phyloP scores from a whole-genome alignment of 2,329 filamentous ascomycete species.

The Trichoderma sp. region DNA sequence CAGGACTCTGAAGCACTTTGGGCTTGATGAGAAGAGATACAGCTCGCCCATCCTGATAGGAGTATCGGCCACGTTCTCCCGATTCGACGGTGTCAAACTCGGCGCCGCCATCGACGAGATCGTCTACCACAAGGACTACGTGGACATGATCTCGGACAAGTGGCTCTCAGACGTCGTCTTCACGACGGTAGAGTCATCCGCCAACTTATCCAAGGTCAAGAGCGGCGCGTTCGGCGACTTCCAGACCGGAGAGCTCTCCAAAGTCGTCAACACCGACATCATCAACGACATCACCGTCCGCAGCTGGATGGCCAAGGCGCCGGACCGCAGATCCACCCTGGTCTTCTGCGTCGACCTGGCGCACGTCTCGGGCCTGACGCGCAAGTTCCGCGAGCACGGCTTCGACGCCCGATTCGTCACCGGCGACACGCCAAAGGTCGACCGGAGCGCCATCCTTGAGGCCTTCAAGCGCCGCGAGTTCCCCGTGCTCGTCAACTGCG shows the following conservation, averaged over 20 bases:
- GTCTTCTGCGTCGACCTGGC: slow-evolving; percentile 91
- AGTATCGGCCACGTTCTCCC: slow-evolving; percentile 75
- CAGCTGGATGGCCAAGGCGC: slow-evolving; percentile 77
- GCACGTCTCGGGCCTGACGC: slow-evolving; percentile 73
- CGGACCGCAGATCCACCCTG: slow-evolving; percentile 74
- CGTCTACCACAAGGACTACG: slow-evolving; percentile 80
- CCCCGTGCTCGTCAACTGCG: slow-evolving; percentile 88
- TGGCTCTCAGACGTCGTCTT: slow-evolving; percentile 93
- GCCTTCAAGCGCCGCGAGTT: slow-evolving; percentile 74
- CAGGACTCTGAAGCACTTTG: slow-evolving; percentile 72
- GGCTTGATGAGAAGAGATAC: slow-evolving; percentile 50
- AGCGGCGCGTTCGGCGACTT: slow-evolving; percentile 70
- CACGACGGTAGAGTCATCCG: slow-evolving; percentile 82
- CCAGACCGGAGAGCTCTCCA: slow-evolving; percentile 70
- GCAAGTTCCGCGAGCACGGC: slow-evolving; percentile 71
- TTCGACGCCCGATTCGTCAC: slow-evolving; percentile 87
- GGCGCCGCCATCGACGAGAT: slow-evolving; percentile 90
- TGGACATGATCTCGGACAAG: slow-evolving; percentile 74
- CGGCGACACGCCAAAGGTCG: slow-evolving; percentile 67
- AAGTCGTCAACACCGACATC: slow-evolving; percentile 74
- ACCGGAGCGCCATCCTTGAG: slow-evolving; percentile 67
- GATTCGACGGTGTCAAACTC: slow-evolving; percentile 79
- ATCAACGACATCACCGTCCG: slow-evolving; percentile 83
- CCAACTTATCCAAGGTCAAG: slow-evolving; percentile 69
- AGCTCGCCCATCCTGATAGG: slow-evolving; percentile 69